A percentile compares a stretch with the other conserved stretches of the same genome.
Evolutionary conservation across 1,284 basidiomycete genomes (phyloP).

Genomic region (Ceratobasidium sp.): DNA sequence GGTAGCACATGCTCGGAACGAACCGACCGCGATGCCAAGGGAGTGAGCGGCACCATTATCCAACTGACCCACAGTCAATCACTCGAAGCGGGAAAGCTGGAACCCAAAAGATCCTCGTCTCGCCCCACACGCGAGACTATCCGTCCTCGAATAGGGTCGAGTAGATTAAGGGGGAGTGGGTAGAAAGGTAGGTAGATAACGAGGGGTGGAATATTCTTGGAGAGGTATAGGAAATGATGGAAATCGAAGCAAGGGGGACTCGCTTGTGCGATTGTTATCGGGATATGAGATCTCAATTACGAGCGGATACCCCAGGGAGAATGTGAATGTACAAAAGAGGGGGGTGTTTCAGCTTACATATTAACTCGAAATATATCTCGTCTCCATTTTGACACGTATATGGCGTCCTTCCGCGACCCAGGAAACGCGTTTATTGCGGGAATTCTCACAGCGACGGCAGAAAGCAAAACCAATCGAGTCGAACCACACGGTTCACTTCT

Average conservation of each 20-base stretch:
- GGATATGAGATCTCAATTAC: neutral
- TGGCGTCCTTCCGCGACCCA: neutral
- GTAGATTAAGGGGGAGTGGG: neutral
- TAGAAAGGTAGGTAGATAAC: neutral
- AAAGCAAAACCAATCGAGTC: neutral
- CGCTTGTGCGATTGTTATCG: conserved; percentile 14
- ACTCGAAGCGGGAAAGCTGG: no score
- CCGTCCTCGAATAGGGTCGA: neutral
- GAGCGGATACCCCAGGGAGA: neutral
- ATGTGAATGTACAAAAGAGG: neutral
- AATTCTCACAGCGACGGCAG: no score
- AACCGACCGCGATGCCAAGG: neutral
- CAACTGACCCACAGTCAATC: no score
- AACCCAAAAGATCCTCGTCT: neutral
- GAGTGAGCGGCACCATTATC: no score
- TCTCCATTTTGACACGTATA: no score
- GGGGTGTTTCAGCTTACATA: neutral
- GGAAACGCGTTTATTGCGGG: neutral
- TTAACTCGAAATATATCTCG: no score
- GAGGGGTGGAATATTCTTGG: conserved; percentile 10
- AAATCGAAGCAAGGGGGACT: neutral
- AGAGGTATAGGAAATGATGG: conserved; percentile 2
- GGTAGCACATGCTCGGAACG: neutral
- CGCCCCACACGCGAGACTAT: neutral
- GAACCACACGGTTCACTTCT: neutral